Conservation (phyloP, 1,284 basidiomycete species). For the Apiotrichum domesticum region DNA sequence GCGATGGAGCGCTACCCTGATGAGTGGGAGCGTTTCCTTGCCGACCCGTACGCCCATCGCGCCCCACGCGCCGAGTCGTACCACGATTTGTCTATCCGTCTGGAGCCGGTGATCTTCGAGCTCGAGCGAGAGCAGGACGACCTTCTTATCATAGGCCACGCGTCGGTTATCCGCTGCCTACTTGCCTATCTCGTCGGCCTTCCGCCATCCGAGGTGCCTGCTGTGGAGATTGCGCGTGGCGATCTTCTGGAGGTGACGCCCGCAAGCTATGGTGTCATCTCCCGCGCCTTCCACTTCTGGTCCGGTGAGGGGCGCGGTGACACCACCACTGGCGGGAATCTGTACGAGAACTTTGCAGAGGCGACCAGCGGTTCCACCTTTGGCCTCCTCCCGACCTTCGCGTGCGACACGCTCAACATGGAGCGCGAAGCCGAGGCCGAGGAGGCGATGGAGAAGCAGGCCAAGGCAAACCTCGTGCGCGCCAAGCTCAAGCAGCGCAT, state of each 20-base stretch:
- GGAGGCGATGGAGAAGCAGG: constrained; percentile 36
- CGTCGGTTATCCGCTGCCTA: constrained; percentile 95
- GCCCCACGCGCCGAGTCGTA: constrained; percentile 92
- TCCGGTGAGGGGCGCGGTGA: constrained; percentile 46
- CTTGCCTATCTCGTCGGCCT: constrained; percentile 86
- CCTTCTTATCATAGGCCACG: constrained; percentile 72
- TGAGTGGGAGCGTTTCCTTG: constrained; percentile 86
- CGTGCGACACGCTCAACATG: constrained; percentile 40
- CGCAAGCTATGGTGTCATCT: constrained; percentile 81
- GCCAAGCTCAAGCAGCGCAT: constrained; percentile 17
- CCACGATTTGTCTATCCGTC: constrained; percentile 71
- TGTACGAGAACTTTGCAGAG: constrained; percentile 49
- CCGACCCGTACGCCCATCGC: constrained; percentile 89
- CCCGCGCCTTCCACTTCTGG: constrained; percentile 88
- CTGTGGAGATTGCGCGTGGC: constrained; percentile 87
- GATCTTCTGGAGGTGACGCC: constrained; percentile 85
- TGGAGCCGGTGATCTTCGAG: constrained; percentile 78
- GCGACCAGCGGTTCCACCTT: constrained; percentile 35
- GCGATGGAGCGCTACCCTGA: constrained; percentile 84
- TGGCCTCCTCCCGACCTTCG: constrained; percentile 33
- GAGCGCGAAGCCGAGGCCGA: constrained; percentile 42
- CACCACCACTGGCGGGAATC: constrained; percentile 35
- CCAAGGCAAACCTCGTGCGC: constrained; percentile 23
- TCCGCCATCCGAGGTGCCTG: constrained; percentile 92
- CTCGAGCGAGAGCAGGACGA: constrained; percentile 74